Evolutionary conservation across 352 stramenopile genomes (phyloP), one percentile per base, ranked within the genome.

Genomic region (Globisporangium viniferum): DNA sequence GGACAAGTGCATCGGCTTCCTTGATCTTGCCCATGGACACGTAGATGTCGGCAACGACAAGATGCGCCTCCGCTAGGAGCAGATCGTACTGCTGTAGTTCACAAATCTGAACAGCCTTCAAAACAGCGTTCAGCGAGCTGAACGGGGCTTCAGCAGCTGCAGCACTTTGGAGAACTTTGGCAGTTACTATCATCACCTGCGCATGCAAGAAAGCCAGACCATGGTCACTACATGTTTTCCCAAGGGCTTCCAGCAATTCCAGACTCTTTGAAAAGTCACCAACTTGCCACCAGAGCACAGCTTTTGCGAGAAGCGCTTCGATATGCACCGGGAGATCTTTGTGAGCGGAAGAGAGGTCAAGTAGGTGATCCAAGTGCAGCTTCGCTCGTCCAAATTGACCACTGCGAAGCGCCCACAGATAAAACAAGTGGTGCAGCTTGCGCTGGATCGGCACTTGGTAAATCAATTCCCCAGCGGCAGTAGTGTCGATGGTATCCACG

Each of bases 31-130:
- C 84, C 78, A 91, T 90, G 5, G 75, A 66, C 2, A 92, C 67
- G 15, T 87, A 82, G 6, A 91, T 75, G 46, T 93, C 82, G 14
- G 80, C 80, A 55, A 93, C 80, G 7, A 82, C 67, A 35, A 91
- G 55, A 67, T 93, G 81, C 20, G 81, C 74, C 64, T 90, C 80
- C 5, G 76, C 76, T 7, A 90, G 51, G 22, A 94, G 65, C 6
- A 91, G 64, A 59, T 90, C 82, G 18, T 83, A 94, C 14, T 84
- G 73, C 27, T 90, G 76, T 0, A 56, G 66, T 57, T 65, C 66
- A 48, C 81, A 91, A 22, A 92, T 70, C 29, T 81, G 71, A n/a
- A 87, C 73, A 4, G 69, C 68, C 59, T 79, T 75, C 10, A 92
- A 62, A 20, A 85, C 49, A 0, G 58, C 12, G 15, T 75, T 82